phyloP scores from a whole-genome alignment of 768 basidiomycete species.

The Harrya chromipes region DNA sequence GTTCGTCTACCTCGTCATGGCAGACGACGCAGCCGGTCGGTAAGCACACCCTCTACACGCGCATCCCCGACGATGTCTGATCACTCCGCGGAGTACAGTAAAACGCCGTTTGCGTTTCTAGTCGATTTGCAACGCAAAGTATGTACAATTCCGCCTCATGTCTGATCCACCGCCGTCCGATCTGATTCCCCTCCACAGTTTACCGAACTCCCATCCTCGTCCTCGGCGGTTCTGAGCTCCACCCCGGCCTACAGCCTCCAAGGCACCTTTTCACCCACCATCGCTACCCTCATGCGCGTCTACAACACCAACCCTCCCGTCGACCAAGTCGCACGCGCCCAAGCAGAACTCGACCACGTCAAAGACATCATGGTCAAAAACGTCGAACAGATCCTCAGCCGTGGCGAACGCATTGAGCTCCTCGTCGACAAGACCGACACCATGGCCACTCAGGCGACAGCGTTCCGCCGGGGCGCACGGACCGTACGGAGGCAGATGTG shows the following conservation, averaged over 20 bases:
- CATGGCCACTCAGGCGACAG: conserved; percentile 91
- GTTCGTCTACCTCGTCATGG: conserved; percentile 88
- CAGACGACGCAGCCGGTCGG: conserved; percentile 90
- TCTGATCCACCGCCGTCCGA: background rate
- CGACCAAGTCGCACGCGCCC: conserved; percentile 89
- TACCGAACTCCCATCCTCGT: conserved; percentile 59
- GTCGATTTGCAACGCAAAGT: conserved; percentile 81
- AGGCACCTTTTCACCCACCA: conserved; percentile 65
- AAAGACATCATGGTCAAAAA: conserved; percentile 99
- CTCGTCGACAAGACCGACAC: conserved; percentile 96
- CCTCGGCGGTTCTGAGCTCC: conserved; percentile 45
- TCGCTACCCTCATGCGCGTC: conserved; percentile 75
- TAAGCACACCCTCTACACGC: conserved; percentile 32
- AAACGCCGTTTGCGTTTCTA: conserved; percentile 94
- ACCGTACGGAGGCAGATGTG: conserved; percentile 84
- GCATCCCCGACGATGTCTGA: background rate
- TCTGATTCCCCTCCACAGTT: conserved; percentile 40
- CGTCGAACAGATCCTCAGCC: conserved; percentile 90
- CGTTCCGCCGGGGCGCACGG: conserved; percentile 86
- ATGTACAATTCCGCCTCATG: conserved; percentile 8
- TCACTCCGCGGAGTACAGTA: conserved; percentile 38
- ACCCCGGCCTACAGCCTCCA: conserved; percentile 64
- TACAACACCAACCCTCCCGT: conserved; percentile 87
- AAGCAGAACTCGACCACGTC: conserved; percentile 82
- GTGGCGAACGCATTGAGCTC: conserved; percentile 94